Base-by-base conservation (phyloP, 768 basidiomycete species). In the Tephrocybe sp. region DNA sequence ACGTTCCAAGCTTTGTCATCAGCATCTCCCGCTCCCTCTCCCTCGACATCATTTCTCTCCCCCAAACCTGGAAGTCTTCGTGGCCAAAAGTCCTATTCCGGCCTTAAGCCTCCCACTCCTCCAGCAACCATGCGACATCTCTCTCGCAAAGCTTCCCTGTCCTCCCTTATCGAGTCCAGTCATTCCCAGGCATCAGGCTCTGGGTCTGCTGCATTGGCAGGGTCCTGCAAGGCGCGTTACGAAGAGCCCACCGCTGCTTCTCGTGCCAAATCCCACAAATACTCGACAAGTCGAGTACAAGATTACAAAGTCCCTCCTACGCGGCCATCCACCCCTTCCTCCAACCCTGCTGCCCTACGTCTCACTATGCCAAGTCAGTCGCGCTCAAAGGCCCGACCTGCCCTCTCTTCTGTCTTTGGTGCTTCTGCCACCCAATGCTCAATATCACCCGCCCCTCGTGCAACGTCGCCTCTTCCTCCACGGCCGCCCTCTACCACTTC, bases 291-390 rank as follows among this genome's bases (percentile, higher is more conserved):
- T 58, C 80, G 84, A 44, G 73, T 82, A 9, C 76, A 79, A 49
- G 89, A 91, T 49, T 84, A 81, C 62, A 78, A 74, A 55, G 76
- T 87, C 13, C 87, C 89, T n/a, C 85, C 89, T 7, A 80, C 86
- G 12, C 79, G 89, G 21, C 89, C 89, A 1, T 84, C 82, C 21
- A 92, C 91, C 1, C 89, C 90, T 1, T 88, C 88, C 9, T 78
- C 86, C 5, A 90, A 88, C 65, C 77, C 88, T 18, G 80, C 78
- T 9, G 89, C 88, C 16, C 75, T 89, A 44, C 83, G 90, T 42
- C 75, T 94, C 43, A 95, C 92, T 21, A 87, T 93, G 87, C 92
- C 92, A 1, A 92, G 89, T 5, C 84, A 86, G 43, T 81, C 84
- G 4, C 82, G 89, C 38, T 68, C 84, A 24, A 92, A 89, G 70